Evolutionary conservation across 225 moss, liverwort and hornwort species (phyloP), one percentile per base, ranked within the genome.

Genomic region (Polytrichum formosum): DNA sequence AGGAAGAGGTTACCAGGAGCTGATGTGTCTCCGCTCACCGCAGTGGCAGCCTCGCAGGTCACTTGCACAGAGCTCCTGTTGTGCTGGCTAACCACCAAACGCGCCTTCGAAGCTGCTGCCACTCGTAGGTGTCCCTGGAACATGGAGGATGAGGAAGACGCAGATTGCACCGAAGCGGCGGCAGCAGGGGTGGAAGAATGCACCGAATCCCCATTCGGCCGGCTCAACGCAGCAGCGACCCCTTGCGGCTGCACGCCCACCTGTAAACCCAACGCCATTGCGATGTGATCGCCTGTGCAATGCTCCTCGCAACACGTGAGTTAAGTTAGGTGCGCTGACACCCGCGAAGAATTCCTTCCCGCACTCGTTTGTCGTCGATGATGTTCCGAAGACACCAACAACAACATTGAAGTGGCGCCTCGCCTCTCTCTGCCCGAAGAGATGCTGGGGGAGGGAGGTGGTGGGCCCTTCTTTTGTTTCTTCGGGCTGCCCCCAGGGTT

Each of bases 261-360:
- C 59, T 69, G 80, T 71, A 80, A 17, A 53, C 78, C 76, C 80
- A 76, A 69, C 65, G 80, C 78, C 80, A 80, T 83, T 1, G 70
- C 61, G 46, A 46, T 16, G 46, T 46, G 46, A 46, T 46, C 46
- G 16, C 46, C 46, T 46, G 46, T 46, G 46, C 2, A 46, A 46
- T 46, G 46, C 46, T 13, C 46, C 46, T 46, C 46, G 46, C 2
- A 46, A 46, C 46, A 46, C 46, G 6, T 46, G 0, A 46, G 0
- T 13, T 0, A 37, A 2, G 46, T 4, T 13, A 46, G 2, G 4
- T 46, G 16, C 46, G 37, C 37, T 37, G 37, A 37, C 37, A 37
- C 10, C 37, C 13, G 46, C 16, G 4, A 13, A 46, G 16, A 4
- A 13, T 0, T 4, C 46, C 46, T 46, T 46, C 46, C 46, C 46